Base-by-base conservation (phyloP, 2,329 filamentous ascomycete species). In the Verticillium klebahnii region DNA sequence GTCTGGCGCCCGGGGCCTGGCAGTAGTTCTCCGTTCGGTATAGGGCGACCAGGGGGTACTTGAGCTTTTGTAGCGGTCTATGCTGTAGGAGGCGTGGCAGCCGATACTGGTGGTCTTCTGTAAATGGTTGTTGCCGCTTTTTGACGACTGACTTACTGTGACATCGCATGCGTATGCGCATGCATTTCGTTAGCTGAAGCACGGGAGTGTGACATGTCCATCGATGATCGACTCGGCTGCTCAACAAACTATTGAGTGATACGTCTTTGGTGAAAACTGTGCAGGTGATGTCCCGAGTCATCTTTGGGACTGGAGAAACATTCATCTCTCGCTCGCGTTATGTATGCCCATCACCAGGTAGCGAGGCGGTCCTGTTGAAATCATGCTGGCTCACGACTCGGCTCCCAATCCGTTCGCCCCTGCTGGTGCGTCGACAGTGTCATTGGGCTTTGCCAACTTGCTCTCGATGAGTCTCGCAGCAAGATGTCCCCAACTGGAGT, bases 41-140 rank as follows among this genome's bases (percentile, higher is more conserved):
- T 56, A 60, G 17, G 37, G 11, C 25, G 59, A 58, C 62, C 60
- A 62, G 25, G 63, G 61, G 50, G 62, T 59, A 58, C 57, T 40
- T 55, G 56, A 60, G 32, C 3, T 50, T n/a, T 56, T 23, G 58
- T 60, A 65, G 25, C 62, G 63, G 56, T 55, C 59, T 19, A 65
- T 36, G 56, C 57, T 65, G 56, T 63, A 63, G 15, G 55, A 15
- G 7, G 19, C 14, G 34, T 52, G 7, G 34, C 37, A 17, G 34
- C 56, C 12, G 29, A 32, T 8, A 2, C 62, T 63, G 50, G 57
- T 56, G 52, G 31, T 60, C 60, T 50, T 12, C 23, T 9, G 45
- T 52, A 8, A 52, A 19, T 19, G 7, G 4, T 23, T 8, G 11
- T 52, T 11, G 45, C 3, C 5, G 2, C 6, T 15, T n/a, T 40